These are phyloP conservation scores for Escallonia herrerae DNA, from an alignment of 129 eudicot genomes.

Conservation along the genomic window DNA sequence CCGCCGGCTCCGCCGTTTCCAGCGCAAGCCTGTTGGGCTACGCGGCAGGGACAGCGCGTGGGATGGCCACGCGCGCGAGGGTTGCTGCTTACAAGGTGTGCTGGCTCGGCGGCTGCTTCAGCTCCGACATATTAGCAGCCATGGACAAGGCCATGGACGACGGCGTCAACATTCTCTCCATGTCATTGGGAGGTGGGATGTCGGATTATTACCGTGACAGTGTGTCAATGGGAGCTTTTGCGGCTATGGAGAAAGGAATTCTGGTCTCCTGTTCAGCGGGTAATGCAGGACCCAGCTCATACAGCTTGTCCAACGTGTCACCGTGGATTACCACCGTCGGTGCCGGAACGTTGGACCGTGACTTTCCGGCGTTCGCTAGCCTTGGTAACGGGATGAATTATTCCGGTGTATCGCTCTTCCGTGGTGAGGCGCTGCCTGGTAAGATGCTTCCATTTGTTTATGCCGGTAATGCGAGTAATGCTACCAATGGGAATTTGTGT, in stretches of 20 bases:
- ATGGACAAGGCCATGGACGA: constrained; percentile 77
- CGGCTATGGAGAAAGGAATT: constrained; percentile 90
- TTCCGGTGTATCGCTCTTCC: constrained; percentile 77
- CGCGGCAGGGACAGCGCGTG: constrained; percentile 85
- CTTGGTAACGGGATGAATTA: constrained; percentile 69
- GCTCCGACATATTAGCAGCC: constrained; percentile 82
- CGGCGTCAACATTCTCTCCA: constrained; percentile 64
- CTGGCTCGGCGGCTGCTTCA: constrained; percentile 90
- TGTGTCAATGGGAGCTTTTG: constrained; percentile 82
- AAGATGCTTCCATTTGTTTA: constrained; percentile 69
- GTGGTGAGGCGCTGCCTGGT: constrained; percentile 44
- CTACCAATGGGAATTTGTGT: constrained; percentile 72
- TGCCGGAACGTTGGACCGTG: constrained; percentile 95
- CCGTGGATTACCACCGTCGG: constrained; percentile 99
- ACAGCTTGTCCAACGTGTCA: constrained; percentile 75
- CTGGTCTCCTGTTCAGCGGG: constrained; percentile 88
- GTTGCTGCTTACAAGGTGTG: constrained; percentile 86
- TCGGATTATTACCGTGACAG: constrained; percentile 82
- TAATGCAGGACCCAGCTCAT: constrained; percentile 85
- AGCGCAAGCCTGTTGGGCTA: constrained; percentile 75
- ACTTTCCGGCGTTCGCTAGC: constrained; percentile 86
- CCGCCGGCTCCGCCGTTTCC: constrained; percentile 67
- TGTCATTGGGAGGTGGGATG: constrained; percentile 88
- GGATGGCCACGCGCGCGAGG: constrained; percentile 80
- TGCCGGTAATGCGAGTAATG: constrained; percentile 79